Percentiles rank a stretch among this genome's conserved stretches.
These are phyloP conservation scores for Aristolochia fimbriata DNA, from an alignment of 164 flowering plant genomes.

Conservation along the genomic window DNA sequence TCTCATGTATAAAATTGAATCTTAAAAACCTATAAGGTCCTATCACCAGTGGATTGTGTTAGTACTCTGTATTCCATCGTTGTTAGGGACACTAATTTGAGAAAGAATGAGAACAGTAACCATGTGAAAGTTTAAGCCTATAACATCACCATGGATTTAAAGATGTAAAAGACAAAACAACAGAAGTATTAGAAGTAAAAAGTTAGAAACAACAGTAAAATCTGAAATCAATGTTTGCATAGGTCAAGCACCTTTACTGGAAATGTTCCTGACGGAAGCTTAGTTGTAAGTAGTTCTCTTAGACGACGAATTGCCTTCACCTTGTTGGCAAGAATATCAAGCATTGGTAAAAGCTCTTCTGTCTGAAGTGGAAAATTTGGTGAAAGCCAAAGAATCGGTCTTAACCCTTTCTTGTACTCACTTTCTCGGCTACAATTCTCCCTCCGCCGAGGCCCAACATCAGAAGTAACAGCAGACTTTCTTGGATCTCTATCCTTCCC, in stretches of 20 bases:
- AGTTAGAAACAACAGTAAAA: not conserved
- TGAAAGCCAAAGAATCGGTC: constrained; percentile 96
- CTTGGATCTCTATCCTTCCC: constrained; percentile 31
- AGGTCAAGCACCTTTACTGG: constrained; percentile 70
- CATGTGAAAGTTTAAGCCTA: too few relatives aligned
- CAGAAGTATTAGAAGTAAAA: not conserved
- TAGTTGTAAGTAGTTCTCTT: constrained; percentile 88
- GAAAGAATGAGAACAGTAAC: too few relatives aligned
- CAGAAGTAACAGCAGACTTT: constrained; percentile 32
- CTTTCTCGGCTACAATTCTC: constrained; percentile 50
- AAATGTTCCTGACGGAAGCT: constrained; percentile 89
- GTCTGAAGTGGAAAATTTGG: constrained; percentile 74
- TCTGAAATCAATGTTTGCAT: not conserved
- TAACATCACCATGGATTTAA: too few relatives aligned
- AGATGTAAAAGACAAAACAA: too few relatives aligned
- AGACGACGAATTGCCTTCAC: constrained; percentile 93
- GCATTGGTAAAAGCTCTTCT: constrained; percentile 90
- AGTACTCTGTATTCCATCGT: too few relatives aligned
- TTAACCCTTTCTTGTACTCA: constrained; percentile 92
- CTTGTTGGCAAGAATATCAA: constrained; percentile 94
- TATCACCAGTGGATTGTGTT: too few relatives aligned
- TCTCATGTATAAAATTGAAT: too few relatives aligned
- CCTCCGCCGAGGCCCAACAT: constrained; percentile 39
- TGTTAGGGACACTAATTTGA: too few relatives aligned
- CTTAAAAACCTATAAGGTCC: too few relatives aligned